Evolutionary conservation across 176 grass and related monocot genomes (phyloP), one percentile per base, ranked within the genome.

Genomic region (Oryza coarctata): DNA sequence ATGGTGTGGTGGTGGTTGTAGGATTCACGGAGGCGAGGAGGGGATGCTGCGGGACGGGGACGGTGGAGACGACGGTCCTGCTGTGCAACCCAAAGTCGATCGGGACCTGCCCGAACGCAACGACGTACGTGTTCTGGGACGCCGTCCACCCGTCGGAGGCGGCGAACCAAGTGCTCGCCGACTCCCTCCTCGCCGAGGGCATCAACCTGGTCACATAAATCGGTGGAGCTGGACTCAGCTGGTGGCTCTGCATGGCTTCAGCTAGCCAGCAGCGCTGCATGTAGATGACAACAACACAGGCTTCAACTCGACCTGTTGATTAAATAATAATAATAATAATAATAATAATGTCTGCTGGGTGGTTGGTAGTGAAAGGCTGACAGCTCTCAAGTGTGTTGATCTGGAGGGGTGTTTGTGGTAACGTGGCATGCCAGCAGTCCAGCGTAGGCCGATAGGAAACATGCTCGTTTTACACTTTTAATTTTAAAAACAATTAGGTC

Each of bases 121-220:
- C 89, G 2, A 82, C 83, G 3, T 95, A 99, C 20, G 93, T 99
- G 30, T 99, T 99, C 84, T 99, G 96, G 93, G 96, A 99, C 49
- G 87, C 87, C 12, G 93, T 99, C 5, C 96, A 99, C 77, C 96
- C 96, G 4, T 94, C 96, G 0, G 89, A 99, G 75, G 85, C 96
- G 0, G 96, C 96, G 2, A 99, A 99, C 85, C 87, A 95, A 60
- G 89, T 94, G 32, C 7, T 95, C 36, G 93, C 96, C 15, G 77
- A 94, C 47, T 66, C 96, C 1, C 91, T 99, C 18, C 71, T 99
- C 33, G 28, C 62, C 36, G 50, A 83, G 74, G 96, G 93, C 34
- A 83, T 99, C 36, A 65, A 38, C 28, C 62, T 94, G 36, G 92
- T 94, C 61, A 89, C 92, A 34, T 94, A 34, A n/a, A 84, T 41